phyloP scores from a whole-genome alignment of 441 rosid genomes.

The Euphorbia schlechtendalii region DNA sequence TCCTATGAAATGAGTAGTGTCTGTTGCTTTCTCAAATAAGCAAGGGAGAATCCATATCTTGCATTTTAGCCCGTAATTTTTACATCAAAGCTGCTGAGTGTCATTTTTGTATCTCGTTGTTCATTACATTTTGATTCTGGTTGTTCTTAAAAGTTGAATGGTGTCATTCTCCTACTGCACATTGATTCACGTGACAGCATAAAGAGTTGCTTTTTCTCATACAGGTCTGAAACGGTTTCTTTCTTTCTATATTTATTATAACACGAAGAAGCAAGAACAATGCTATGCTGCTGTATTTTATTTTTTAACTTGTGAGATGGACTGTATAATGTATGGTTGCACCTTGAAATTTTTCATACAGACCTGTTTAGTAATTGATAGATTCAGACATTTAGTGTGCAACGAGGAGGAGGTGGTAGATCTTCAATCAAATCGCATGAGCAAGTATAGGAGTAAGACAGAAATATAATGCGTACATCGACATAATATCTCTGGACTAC shows the following conservation, averaged over 20 bases:
- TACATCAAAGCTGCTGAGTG: neutral
- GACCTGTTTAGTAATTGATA: neutral
- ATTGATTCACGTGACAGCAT: neutral
- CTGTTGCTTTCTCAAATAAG: neutral
- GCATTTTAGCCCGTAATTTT: neutral
- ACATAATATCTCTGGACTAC: neutral
- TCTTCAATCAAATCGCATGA: neutral
- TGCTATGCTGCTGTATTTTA: neutral
- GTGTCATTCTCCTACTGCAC: neutral
- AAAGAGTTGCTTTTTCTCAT: constrained; percentile 2
- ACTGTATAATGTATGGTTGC: neutral
- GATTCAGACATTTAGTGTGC: neutral
- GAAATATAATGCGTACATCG: neutral
- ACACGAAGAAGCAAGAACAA: neutral
- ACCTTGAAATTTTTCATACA: neutral
- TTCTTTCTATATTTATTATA: neutral
- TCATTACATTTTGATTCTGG: neutral
- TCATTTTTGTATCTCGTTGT: neutral
- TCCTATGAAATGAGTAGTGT: neutral
- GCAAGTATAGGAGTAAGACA: neutral
- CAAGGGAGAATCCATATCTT: neutral
- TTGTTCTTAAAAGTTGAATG: neutral
- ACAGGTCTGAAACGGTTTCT: too few relatives aligned
- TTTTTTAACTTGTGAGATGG: neutral
- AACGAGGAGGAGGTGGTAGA: neutral